Conservation (phyloP, 345 rosid species). For the Eucalyptus virginea region DNA sequence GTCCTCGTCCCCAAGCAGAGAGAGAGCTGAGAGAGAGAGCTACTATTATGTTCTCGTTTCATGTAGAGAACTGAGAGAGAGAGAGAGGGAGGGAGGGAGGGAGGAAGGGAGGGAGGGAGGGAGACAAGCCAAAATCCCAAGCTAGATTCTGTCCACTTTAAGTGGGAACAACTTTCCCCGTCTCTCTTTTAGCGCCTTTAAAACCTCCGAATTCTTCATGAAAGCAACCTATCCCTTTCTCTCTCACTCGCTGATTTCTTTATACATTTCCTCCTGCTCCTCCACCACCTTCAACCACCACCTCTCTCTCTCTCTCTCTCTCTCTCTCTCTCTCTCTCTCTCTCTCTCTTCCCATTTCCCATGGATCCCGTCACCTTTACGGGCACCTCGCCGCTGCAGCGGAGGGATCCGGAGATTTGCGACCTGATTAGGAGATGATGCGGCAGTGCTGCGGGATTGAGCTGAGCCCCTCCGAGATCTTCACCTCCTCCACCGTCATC, state of each 20-base stretch:
- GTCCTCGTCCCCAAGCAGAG: no score
- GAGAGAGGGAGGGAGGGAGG: no score
- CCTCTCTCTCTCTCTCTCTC: no score
- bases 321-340: no score
- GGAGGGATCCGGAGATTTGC: slow-evolving; percentile 75
- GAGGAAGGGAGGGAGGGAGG: no score
- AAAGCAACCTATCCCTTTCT: neutral
- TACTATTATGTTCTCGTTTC: no score
- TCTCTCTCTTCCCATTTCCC: neutral
- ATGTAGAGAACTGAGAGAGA: no score
- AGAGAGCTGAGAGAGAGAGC: no score
- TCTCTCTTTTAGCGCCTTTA: no score
- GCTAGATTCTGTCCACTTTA: no score
- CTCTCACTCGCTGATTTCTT: neutral
- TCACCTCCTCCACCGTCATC: slow-evolving; percentile 78
- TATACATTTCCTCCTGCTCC: neutral
- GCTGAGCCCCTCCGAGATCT: slow-evolving; percentile 79
- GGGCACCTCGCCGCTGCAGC: slow-evolving; percentile 42
- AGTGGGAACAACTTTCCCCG: no score
- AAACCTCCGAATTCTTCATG: neutral
- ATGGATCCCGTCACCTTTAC: slow-evolving; percentile 68
- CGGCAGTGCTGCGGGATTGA: slow-evolving; percentile 85
- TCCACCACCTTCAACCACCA: neutral
- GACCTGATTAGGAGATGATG: slow-evolving; percentile 85
- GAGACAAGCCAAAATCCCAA: no score